Percentiles rank a stretch among this genome's conserved stretches.
Conservation (phyloP, 2,329 filamentous ascomycete genomes). For the Drechslerella dactyloides region DNA sequence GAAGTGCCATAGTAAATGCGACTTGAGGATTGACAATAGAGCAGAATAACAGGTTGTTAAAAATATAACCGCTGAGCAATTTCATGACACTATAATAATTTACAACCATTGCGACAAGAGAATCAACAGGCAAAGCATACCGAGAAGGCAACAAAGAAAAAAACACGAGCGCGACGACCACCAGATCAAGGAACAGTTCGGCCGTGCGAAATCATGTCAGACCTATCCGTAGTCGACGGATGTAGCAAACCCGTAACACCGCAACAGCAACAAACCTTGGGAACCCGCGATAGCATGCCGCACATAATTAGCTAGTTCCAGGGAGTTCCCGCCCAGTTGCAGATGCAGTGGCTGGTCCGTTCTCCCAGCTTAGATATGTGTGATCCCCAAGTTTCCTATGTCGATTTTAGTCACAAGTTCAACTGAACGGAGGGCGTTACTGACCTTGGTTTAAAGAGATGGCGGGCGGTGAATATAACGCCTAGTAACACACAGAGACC, state of each 20-base stretch:
- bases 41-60: too few relatives aligned
- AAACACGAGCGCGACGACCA: too few relatives aligned
- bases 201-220: too few relatives aligned
- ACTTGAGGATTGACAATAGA: too few relatives aligned
- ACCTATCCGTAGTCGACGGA: too few relatives aligned
- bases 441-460: constrained; percentile 87
- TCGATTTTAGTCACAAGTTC: constrained; percentile 20
- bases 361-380: constrained; percentile 96
- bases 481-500: constrained; percentile 91
- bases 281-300: background rate
- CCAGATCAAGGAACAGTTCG: too few relatives aligned
- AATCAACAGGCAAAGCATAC: too few relatives aligned
- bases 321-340: constrained; percentile 53
- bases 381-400: constrained; percentile 93
- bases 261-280: background rate
- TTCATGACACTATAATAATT: too few relatives aligned
- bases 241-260: background rate
- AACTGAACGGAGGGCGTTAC: constrained; percentile 55
- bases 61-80: too few relatives aligned
- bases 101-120: too few relatives aligned
- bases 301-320: constrained; percentile 1
- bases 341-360: constrained; percentile 66
- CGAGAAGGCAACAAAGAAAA: too few relatives aligned
- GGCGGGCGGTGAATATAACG: constrained; percentile 83
- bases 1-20: too few relatives aligned